Evolutionary conservation across 2,329 filamentous ascomycete genomes (phyloP), one percentile per base, ranked within the genome.

Genomic region (Rugonectria rugulosa): DNA sequence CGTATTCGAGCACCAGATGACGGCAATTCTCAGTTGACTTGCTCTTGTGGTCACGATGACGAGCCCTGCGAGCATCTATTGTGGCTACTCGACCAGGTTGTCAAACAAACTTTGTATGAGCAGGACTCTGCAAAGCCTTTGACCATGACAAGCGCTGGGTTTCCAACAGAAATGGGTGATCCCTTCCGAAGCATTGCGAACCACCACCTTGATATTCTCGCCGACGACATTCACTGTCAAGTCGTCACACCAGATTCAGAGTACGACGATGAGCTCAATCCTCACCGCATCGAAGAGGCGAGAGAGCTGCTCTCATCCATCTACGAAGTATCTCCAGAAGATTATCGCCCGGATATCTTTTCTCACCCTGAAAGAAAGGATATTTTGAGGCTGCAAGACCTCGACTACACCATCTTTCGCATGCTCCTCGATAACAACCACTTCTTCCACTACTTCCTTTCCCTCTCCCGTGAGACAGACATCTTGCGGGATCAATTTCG

Each of bases 51-150:
- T 37, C 62, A 63, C n/a, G 58, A 62, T 40, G 60, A 63, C 42
- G 60, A 65, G 29, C 79, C 78, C 0, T 85, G 82, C 64, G 73
- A 76, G 10, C 83, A 85, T 56, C 69, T 82, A 24, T 67, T 85
- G 23, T 84, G 81, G 81, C 73, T 85, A 12, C 75, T 83, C 42
- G 82, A 85, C 67, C 78, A 78, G 63, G 73, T 85, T 24, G 73
- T 78, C 17, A 77, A 77, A 47, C 77, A 83, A 62, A 75, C 77
- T 3, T 65, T 81, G 4, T 77, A 78, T 56, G 68, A 74, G 34
- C 72, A 75, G 31, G 69, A 75, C 41, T 65, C 65, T 8, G 58
- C 68, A 6, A 66, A 72, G 12, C 73, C 77, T 17, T 69, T 82
- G 38, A 77, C 68, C 20, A 73, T 84, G 72, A 76, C 70, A 2